phyloP scores from a whole-genome alignment of 495 filamentous ascomycete species.

The Margaritispora aquatica region DNA sequence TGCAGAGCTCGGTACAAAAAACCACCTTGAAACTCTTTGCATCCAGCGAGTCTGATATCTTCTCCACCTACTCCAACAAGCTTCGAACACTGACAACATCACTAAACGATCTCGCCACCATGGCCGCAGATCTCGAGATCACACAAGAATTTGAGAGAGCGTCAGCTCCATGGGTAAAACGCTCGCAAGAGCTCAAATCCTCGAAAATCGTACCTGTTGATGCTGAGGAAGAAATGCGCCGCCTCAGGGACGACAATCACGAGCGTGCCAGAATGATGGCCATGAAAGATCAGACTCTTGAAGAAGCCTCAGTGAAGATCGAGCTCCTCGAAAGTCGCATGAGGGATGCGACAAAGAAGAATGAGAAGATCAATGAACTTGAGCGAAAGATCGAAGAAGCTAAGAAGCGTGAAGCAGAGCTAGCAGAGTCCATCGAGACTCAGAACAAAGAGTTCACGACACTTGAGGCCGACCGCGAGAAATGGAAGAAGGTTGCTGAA shows the following conservation, averaged over 20 bases:
- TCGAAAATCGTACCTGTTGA: conserved; percentile 73
- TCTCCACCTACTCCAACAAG: conserved; percentile 61
- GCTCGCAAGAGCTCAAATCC: conserved; percentile 68
- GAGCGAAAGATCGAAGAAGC: conserved; percentile 53
- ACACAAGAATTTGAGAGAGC: conserved; percentile 80
- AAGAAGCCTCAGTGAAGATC: conserved; percentile 79
- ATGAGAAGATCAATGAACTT: conserved; percentile 55
- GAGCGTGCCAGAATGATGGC: conserved; percentile 58
- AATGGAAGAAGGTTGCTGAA: conserved; percentile 68
- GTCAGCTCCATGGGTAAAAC: conserved; percentile 75
- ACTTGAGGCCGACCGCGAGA: conserved; percentile 49
- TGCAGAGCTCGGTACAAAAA: conserved; percentile 54
- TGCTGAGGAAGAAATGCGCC: conserved; percentile 70
- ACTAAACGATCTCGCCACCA: conserved; percentile 64
- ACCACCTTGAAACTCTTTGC: conserved; percentile 44
- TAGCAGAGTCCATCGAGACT: conserved; percentile 40
- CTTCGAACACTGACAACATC: conserved; percentile 57
- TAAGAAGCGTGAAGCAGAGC: conserved; percentile 43
- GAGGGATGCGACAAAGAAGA: conserved; percentile 70
- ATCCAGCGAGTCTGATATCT: conserved; percentile 50
- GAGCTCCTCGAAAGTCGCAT: conserved; percentile 80
- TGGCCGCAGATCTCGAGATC: conserved; percentile 68
- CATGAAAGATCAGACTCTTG: conserved; percentile 57
- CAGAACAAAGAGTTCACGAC: conserved; percentile 59
- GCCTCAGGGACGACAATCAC: conserved; percentile 65